These are phyloP conservation scores for Neolentinus lepideus DNA, from an alignment of 1,284 basidiomycete species.

Conservation along the genomic window DNA sequence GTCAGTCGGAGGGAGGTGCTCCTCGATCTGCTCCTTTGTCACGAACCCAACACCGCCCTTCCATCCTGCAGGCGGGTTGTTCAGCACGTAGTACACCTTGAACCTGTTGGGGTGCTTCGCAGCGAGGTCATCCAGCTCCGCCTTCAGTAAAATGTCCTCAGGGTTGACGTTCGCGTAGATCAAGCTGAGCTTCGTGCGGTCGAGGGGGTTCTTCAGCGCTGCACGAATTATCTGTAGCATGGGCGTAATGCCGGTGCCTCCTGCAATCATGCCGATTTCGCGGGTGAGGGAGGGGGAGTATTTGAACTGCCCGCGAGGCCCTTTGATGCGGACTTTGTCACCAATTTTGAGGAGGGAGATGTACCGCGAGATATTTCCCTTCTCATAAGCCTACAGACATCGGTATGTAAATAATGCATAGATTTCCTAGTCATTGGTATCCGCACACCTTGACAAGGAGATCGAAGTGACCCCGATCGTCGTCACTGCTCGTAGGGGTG, in stretches of 20 bases:
- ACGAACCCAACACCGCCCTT: slow-evolving; percentile 89
- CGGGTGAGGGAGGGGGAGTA: slow-evolving; percentile 65
- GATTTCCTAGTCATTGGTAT: slow-evolving; percentile 1
- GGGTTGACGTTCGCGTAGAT: slow-evolving; percentile 96
- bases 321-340: slow-evolving; percentile 84
- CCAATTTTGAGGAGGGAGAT: slow-evolving; percentile 79
- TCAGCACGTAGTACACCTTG: slow-evolving; percentile 86
- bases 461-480: slow-evolving; percentile 91
- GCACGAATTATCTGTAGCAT: slow-evolving; percentile 97
- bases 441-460: slow-evolving; percentile 87
- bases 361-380: slow-evolving; percentile 92
- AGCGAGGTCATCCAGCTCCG: slow-evolving; percentile 80
- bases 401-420: slow-evolving; percentile 2
- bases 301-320: slow-evolving; percentile 91
- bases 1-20: slow-evolving; percentile 58
- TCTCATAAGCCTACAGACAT: slow-evolving; percentile 78
- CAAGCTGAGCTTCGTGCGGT: slow-evolving; percentile 77
- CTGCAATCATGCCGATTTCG: slow-evolving; percentile 94
- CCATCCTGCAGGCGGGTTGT: slow-evolving; percentile 88
- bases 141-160: slow-evolving; percentile 83
- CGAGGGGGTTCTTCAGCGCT: slow-evolving; percentile 77
- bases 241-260: slow-evolving; percentile 94
- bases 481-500: slow-evolving; percentile 91
- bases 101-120: slow-evolving; percentile 65
- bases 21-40: slow-evolving; percentile 87